These are phyloP conservation scores for Diaporthe citri DNA, from an alignment of 2,329 filamentous ascomycete species.

Conservation along the genomic window DNA sequence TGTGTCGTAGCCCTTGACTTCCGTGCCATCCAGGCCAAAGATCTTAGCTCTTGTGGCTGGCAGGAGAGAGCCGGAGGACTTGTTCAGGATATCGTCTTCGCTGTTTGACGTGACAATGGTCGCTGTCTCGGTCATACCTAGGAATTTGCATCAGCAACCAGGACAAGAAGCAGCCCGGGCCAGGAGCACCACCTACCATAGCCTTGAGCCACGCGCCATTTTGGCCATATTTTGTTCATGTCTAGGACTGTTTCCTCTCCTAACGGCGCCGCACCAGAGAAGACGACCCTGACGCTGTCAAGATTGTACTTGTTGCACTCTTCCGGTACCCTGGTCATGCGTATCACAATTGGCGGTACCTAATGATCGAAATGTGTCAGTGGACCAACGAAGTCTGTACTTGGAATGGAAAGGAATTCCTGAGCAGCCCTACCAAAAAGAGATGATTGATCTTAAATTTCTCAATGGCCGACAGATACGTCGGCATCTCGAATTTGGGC, in stretches of 20 bases:
- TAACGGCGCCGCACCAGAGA: slow-evolving; percentile 83
- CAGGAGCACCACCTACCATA: slow-evolving; percentile 68
- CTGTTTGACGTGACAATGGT: slow-evolving; percentile 76
- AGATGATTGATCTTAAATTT: slow-evolving; percentile 75
- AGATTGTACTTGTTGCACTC: slow-evolving; percentile 77
- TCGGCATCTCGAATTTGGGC: slow-evolving; percentile 78
- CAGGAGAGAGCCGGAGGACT: slow-evolving; percentile 78
- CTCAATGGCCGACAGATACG: slow-evolving; percentile 73
- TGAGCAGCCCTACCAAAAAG: slow-evolving; percentile 65
- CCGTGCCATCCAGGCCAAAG: slow-evolving; percentile 75
- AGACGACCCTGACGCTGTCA: slow-evolving; percentile 73
- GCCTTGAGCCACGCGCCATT: slow-evolving; percentile 75
- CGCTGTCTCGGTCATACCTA: slow-evolving; percentile 81
- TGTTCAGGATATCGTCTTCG: slow-evolving; percentile 75
- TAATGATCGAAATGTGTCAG: slow-evolving; percentile 45
- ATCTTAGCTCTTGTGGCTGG: slow-evolving; percentile 76
- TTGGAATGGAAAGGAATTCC: background rate
- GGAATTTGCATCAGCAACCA: slow-evolving; percentile 38
- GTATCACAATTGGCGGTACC: slow-evolving; percentile 87
- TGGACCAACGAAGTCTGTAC: background rate
- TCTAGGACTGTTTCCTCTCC: slow-evolving; percentile 79
- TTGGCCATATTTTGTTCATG: slow-evolving; percentile 70
- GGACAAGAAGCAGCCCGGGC: too few species aligned
- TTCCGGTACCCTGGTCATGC: slow-evolving; percentile 75
- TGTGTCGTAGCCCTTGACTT: slow-evolving; percentile 74